Conservation (phyloP, 2,329 filamentous ascomycete species). For the Aspergillus costaricaensis region DNA sequence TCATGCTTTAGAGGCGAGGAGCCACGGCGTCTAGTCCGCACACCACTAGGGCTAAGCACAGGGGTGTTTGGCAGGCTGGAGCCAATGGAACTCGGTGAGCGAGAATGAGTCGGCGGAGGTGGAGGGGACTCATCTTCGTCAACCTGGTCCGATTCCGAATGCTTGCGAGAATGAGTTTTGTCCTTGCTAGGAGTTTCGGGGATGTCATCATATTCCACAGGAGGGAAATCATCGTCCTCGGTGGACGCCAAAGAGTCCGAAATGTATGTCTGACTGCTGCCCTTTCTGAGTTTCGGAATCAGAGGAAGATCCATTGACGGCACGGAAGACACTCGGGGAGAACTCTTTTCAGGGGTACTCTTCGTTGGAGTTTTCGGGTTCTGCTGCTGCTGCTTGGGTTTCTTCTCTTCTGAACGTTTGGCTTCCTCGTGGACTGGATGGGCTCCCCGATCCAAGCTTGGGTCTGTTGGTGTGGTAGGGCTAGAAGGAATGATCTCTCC, state of each 20-base stretch:
- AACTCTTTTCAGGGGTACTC: conserved; percentile 32
- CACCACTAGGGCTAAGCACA: conserved; percentile 51
- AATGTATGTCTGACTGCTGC: conserved; percentile 39
- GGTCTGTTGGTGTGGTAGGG: conserved; percentile 27
- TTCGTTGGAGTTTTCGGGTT: conserved; percentile 30
- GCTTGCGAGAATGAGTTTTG: conserved; percentile 29
- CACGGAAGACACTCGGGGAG: conserved; percentile 48
- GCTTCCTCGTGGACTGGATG: conserved; percentile 13
- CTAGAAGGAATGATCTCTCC: conserved; percentile 35
- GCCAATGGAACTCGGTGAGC: conserved; percentile 53
- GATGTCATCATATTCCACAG: conserved; percentile 20
- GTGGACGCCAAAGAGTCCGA: conserved; percentile 26
- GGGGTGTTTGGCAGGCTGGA: conserved; percentile 48
- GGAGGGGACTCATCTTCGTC: conserved; percentile 37
- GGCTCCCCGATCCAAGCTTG: conserved; percentile 23
- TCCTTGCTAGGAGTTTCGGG: conserved; percentile 30
- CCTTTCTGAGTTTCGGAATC: conserved; percentile 46
- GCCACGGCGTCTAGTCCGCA: conserved; percentile 64
- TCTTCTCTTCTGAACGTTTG: conserved; percentile 15
- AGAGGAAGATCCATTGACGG: conserved; percentile 49
- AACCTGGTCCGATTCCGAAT: conserved; percentile 26
- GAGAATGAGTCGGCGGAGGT: conserved; percentile 52
- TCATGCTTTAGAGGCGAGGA: conserved; percentile 97
- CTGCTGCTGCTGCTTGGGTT: conserved; percentile 19
- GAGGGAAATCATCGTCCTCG: conserved; percentile 33